A percentile compares a stretch with the other conserved stretches of the same genome.
Evolutionary conservation across 1,284 basidiomycete species (phyloP).

Genomic region (Leccinum fuscescens): DNA sequence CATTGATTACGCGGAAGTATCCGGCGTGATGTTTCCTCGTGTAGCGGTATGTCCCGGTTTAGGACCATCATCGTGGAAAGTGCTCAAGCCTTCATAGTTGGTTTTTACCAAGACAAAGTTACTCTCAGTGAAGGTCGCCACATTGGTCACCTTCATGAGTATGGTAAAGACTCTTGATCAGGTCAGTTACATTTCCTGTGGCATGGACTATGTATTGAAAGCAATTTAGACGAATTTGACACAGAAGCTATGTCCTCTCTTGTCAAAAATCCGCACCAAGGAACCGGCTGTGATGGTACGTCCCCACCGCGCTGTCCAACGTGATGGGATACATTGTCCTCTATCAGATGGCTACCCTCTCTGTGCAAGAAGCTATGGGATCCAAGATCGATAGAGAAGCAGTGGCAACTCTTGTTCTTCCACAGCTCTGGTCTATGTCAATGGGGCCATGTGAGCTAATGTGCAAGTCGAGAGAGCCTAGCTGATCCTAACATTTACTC

Average conservation of each 20-base stretch:
- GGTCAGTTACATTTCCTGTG: conserved; percentile 39
- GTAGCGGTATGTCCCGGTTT: conserved; percentile 65
- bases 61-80: not conserved
- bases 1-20: conserved; percentile 91
- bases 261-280: conserved; percentile 94
- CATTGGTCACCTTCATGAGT: conserved; percentile 82
- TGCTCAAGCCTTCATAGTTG: conserved; percentile 47
- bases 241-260: conserved; percentile 90
- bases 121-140: conserved; percentile 85
- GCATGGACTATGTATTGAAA: conserved; percentile 5
- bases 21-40: conserved; percentile 81
- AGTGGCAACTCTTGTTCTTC: conserved; percentile 89
- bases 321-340: conserved; percentile 1
- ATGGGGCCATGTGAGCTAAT: conserved; percentile 82
- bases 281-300: conserved; percentile 88
- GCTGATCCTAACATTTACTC: conserved; percentile 2
- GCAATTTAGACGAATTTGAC: conserved; percentile 70
- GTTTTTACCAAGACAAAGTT: conserved; percentile 90
- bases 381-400: conserved; percentile 93
- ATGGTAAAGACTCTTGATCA: conserved; percentile 97
- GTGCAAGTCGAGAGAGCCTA: not conserved
- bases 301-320: conserved; percentile 2
- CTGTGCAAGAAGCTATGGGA: conserved; percentile 96
- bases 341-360: conserved; percentile 82
- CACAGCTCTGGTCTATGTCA: conserved; percentile 94